These are phyloP conservation scores for Stachybotrys echinatus DNA, from an alignment of 2,329 filamentous ascomycete species.

Conservation along the genomic window DNA sequence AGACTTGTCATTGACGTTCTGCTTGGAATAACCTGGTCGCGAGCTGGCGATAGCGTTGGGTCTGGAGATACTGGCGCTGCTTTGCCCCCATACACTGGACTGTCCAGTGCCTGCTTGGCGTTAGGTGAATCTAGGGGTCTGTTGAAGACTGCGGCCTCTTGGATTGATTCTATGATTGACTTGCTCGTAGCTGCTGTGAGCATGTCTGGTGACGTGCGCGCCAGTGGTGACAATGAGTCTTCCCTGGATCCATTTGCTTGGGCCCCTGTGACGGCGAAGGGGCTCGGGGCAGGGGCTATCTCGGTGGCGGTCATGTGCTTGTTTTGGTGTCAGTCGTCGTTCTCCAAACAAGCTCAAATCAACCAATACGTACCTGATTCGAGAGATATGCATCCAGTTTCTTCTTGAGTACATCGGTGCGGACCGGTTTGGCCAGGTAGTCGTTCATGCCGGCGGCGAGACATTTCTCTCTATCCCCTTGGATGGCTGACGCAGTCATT, in stretches of 20 bases:
- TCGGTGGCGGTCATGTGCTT: not conserved
- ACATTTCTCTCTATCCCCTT: conserved; percentile 91
- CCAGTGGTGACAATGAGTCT: not conserved
- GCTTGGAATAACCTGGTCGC: conserved; percentile 15
- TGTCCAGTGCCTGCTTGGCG: conserved; percentile 16
- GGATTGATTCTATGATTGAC: conserved; percentile 18
- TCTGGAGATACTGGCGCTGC: conserved; percentile 2
- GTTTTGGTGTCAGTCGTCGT: not conserved
- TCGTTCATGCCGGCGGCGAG: conserved; percentile 97
- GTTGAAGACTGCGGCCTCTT: conserved; percentile 25
- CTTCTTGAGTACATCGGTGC: conserved; percentile 77
- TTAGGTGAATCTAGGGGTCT: conserved; percentile 20
- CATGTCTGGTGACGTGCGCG: not conserved
- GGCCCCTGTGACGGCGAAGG: not conserved
- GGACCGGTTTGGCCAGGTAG: conserved; percentile 92
- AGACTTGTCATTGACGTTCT: conserved; percentile 11
- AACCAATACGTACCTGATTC: conserved; percentile 20
- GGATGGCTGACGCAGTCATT: conserved; percentile 94
- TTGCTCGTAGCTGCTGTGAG: not conserved
- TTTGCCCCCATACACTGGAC: conserved; percentile 16
- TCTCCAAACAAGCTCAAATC: not conserved
- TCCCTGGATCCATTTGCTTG: not conserved
- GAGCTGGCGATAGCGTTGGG: conserved; percentile 6
- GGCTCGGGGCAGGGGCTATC: not conserved
- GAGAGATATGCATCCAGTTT: conserved; percentile 63